Percentiles rank a stretch among this genome's conserved stretches.
phyloP scores from a whole-genome alignment of 2,329 filamentous ascomycete species.

The Fusarium floridanum region DNA sequence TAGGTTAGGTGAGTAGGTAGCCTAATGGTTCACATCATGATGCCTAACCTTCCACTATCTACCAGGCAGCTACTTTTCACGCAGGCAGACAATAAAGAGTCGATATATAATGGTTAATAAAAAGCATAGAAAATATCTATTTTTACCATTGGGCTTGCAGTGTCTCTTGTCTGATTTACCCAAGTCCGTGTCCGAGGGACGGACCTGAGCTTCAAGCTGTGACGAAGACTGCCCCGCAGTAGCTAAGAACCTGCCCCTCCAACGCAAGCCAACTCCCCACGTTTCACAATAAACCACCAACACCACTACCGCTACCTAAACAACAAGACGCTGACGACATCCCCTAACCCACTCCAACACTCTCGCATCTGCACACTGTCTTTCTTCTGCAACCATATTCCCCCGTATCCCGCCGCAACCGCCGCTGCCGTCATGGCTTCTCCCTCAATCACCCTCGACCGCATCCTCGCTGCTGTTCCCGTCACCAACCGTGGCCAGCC shows the following conservation, averaged over 20 bases:
- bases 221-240: constrained; percentile 27
- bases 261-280: constrained; percentile 24
- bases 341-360: constrained; percentile 15
- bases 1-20: background rate
- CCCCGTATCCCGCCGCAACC: background rate
- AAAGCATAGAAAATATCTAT: background rate
- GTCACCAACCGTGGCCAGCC: constrained; percentile 87
- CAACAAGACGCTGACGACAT: constrained; percentile 24
- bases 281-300: constrained; percentile 24
- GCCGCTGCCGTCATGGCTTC: constrained; percentile 48
- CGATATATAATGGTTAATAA: background rate
- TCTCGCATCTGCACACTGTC: constrained; percentile 6
- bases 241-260: constrained; percentile 36
- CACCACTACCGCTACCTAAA: constrained; percentile 4
- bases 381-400: background rate
- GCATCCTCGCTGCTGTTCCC: constrained; percentile 88
- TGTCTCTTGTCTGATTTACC: background rate
- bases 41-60: background rate
- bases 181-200: background rate
- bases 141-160: background rate
- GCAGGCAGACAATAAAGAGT: background rate
- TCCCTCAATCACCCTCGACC: constrained; percentile 68
- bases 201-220: constrained; percentile 13
- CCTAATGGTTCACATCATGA: background rate
- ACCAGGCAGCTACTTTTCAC: background rate